Conservation (phyloP, 805 yeast species). For the Myxozyma lipomycoides region DNA sequence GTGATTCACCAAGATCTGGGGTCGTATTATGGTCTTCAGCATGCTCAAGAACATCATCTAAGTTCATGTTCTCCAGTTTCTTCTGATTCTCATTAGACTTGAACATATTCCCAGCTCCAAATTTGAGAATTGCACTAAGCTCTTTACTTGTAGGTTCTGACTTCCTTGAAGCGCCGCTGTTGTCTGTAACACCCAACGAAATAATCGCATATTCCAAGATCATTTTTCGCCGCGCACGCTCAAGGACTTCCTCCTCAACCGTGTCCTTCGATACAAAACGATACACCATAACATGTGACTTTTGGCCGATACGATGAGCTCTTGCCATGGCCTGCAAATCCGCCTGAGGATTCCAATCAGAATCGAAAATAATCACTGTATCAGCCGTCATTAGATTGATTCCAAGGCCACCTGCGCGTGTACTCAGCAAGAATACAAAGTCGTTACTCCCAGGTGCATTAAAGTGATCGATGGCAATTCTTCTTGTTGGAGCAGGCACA, state of each 20-base stretch:
- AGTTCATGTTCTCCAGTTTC: constrained; percentile 88
- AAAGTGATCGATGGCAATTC: constrained; percentile 93
- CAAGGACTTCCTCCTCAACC: constrained; percentile 94
- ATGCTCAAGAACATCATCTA: constrained; percentile 92
- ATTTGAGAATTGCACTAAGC: constrained; percentile 86
- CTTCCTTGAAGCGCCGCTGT: constrained; percentile 46
- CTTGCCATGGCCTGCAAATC: constrained; percentile 99
- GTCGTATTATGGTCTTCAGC: constrained; percentile 97
- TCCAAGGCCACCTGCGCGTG: constrained; percentile 99
- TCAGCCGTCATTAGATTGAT: constrained; percentile 99
- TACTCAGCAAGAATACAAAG: constrained; percentile 81
- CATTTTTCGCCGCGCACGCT: constrained; percentile 97
- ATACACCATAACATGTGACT: constrained; percentile 95
- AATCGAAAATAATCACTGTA: constrained; percentile 94
- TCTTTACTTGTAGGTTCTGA: constrained; percentile 83
- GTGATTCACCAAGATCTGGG: constrained; percentile 95
- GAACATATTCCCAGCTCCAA: constrained; percentile 98
- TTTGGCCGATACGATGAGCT: constrained; percentile 99
- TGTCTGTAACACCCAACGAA: constrained; percentile 89
- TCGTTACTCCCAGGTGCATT: constrained; percentile 91
- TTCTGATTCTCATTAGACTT: constrained; percentile 92
- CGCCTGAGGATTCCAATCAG: constrained; percentile 99
- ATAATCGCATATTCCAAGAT: constrained; percentile 96
- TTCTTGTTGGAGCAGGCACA: constrained; percentile 86
- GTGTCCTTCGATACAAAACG: constrained; percentile 97